phyloP scores from a whole-genome alignment of 1,139 yeast species.

The Debaryomycetaceae sp. region DNA sequence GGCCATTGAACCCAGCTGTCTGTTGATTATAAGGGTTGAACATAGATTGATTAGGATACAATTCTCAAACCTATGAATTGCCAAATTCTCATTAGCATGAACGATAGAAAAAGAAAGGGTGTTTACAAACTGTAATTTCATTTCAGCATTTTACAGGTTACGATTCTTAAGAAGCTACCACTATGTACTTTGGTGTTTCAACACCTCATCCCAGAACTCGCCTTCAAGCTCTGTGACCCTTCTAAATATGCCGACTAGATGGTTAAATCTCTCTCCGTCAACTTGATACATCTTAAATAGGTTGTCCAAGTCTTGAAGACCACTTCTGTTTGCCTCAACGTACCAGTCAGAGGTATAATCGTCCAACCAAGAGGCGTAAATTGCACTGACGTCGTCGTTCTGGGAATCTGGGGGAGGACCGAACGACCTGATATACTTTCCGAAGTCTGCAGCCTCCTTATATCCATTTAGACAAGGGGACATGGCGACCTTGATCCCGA shows the following conservation, averaged over 20 bases:
- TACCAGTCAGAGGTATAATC: constrained; percentile 62
- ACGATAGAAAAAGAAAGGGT: not conserved
- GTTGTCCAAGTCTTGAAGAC: constrained; percentile 45
- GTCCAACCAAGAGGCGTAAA: constrained; percentile 56
- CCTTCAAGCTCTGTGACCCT: constrained; percentile 58
- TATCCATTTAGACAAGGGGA: constrained; percentile 81
- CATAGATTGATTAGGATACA: constrained; percentile 19
- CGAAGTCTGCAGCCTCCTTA: constrained; percentile 46
- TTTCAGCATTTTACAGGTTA: constrained; percentile 1
- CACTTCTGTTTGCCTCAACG: constrained; percentile 47
- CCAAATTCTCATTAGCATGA: not conserved
- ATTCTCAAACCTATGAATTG: constrained; percentile 4
- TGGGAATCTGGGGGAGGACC: not conserved
- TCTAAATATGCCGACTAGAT: constrained; percentile 55
- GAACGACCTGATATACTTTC: constrained; percentile 10
- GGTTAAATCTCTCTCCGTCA: constrained; percentile 40
- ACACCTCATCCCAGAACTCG: constrained; percentile 59
- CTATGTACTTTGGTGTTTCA: constrained; percentile 5
- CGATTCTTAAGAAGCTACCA: not conserved
- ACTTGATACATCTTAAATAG: constrained; percentile 25
- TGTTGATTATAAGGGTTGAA: constrained; percentile 45
- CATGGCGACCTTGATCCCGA: constrained; percentile 63
- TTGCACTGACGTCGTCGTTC: constrained; percentile 1
- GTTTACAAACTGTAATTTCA: not conserved
- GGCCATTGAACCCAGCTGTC: constrained; percentile 29